These are phyloP conservation scores for Podila epigama DNA, from an alignment of 192 early-diverging fungal genomes.

Conservation along the genomic window DNA sequence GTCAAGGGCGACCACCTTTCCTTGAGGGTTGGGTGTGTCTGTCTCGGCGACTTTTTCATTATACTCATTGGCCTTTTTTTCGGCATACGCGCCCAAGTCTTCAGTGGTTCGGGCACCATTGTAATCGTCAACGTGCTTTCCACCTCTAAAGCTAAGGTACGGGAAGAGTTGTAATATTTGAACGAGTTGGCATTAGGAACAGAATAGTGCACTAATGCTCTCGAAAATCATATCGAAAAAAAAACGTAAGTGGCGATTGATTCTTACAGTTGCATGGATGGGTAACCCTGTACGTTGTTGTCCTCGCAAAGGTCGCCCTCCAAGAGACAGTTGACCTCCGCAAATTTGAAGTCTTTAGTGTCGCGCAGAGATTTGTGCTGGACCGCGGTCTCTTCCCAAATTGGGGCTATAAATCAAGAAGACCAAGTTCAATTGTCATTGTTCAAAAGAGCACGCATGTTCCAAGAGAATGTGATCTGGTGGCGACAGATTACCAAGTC, in stretches of 20 bases:
- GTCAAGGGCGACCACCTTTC: slow-evolving; percentile 65
- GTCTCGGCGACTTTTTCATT: not conserved
- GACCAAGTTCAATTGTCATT: not conserved
- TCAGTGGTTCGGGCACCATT: slow-evolving; percentile 33
- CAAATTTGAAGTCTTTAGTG: slow-evolving; percentile 63
- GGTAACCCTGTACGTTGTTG: slow-evolving; percentile 64
- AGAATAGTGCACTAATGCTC: not conserved
- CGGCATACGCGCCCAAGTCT: slow-evolving; percentile 26
- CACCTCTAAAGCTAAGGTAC: slow-evolving; percentile 32
- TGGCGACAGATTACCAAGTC: slow-evolving; percentile 46
- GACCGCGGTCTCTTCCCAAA: slow-evolving; percentile 53
- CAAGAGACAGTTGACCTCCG: slow-evolving; percentile 71
- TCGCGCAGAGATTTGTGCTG: slow-evolving; percentile 42
- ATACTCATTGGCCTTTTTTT: slow-evolving; percentile 28
- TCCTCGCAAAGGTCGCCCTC: slow-evolving; percentile 70
- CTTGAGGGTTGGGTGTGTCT: slow-evolving; percentile 52
- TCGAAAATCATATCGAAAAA: slow-evolving; percentile 45
- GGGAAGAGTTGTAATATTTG: not conserved
- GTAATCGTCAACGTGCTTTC: slow-evolving; percentile 31
- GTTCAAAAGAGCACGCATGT: not conserved
- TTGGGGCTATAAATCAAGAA: slow-evolving; percentile 44
- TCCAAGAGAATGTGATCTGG: not conserved
- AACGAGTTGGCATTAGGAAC: too few relatives aligned
- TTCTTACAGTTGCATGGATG: slow-evolving; percentile 66
- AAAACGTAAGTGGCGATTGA: slow-evolving; percentile 26